Conservation (phyloP, 768 basidiomycete genomes). For the Nevesoporus exiguus region DNA sequence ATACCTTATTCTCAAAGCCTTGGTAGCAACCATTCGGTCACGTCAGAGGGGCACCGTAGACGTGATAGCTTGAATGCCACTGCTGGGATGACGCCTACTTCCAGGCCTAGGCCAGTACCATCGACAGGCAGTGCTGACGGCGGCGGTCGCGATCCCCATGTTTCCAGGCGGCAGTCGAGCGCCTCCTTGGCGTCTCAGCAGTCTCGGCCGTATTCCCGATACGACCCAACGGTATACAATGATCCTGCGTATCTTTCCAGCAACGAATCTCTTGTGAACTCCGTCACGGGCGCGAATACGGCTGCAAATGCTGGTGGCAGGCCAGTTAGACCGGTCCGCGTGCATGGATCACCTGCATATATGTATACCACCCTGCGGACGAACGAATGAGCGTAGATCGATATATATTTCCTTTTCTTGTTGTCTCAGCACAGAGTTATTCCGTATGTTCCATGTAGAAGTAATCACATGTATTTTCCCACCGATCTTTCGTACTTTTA, state of each 20-base stretch:
- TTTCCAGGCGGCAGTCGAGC: constrained; percentile 23
- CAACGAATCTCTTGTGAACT: constrained; percentile 27
- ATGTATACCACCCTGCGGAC: constrained; percentile 14
- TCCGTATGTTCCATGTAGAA: constrained; percentile 6
- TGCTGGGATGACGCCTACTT: constrained; percentile 27
- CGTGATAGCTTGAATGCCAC: constrained; percentile 20
- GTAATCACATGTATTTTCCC: constrained; percentile 5
- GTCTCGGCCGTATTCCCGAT: constrained; percentile 17
- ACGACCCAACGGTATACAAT: constrained; percentile 25
- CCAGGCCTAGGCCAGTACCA: constrained; percentile 11
- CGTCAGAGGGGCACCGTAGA: constrained; percentile 25
- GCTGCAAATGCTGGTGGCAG: constrained; percentile 22
- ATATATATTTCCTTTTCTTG: not conserved
- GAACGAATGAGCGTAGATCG: constrained; percentile 8
- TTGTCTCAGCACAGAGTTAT: constrained; percentile 7
- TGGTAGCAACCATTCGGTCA: constrained; percentile 16
- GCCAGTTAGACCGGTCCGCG: constrained; percentile 18
- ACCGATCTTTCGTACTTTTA: not conserved
- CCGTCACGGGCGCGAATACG: constrained; percentile 25
- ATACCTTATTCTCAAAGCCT: constrained; percentile 6
- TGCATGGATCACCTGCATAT: constrained; percentile 19
- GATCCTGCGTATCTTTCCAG: constrained; percentile 26
- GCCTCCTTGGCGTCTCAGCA: constrained; percentile 21
- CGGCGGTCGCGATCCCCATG: constrained; percentile 7
- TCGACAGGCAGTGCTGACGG: constrained; percentile 11